Percentiles rank a stretch among this genome's conserved stretches.
Conservation (phyloP, 2,329 filamentous ascomycete genomes). For the Chaetomium sp. region DNA sequence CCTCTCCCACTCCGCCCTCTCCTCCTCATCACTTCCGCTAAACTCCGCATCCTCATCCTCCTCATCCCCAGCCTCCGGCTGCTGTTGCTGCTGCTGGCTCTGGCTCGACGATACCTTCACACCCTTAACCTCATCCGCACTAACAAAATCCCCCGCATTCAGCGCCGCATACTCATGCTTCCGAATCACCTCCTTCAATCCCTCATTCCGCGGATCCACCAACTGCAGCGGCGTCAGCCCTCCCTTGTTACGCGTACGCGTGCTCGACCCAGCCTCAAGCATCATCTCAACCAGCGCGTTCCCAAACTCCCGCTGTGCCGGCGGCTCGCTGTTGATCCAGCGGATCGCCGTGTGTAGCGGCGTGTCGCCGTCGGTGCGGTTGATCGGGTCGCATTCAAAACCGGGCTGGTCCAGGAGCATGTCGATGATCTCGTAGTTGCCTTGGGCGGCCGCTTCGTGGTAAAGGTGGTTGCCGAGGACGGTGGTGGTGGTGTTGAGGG, state of each 20-base stretch:
- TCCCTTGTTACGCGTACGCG: constrained; percentile 60
- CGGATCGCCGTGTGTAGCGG: constrained; percentile 73
- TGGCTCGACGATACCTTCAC: constrained; percentile 17
- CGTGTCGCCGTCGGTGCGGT: constrained; percentile 66
- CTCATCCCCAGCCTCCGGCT: constrained; percentile 30
- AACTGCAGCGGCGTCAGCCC: constrained; percentile 66
- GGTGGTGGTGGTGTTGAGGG: constrained; percentile 81
- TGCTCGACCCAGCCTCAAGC: constrained; percentile 66
- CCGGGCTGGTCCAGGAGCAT: constrained; percentile 74
- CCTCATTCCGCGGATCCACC: constrained; percentile 62
- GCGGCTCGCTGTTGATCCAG: constrained; percentile 64
- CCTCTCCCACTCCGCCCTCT: constrained; percentile 55
- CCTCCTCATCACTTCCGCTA: constrained; percentile 58
- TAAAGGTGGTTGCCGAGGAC: constrained; percentile 83
- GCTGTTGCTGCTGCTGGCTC: not conserved
- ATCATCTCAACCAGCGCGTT: constrained; percentile 68
- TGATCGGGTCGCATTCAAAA: constrained; percentile 77
- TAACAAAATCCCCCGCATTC: constrained; percentile 53
- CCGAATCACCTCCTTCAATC: constrained; percentile 56
- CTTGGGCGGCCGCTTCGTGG: constrained; percentile 79
- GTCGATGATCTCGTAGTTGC: constrained; percentile 82
- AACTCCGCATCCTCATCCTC: constrained; percentile 54
- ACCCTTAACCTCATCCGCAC: constrained; percentile 26
- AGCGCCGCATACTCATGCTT: constrained; percentile 62
- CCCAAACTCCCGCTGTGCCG: constrained; percentile 58